A percentile compares a stretch with the other conserved stretches of the same genome.
phyloP scores from a whole-genome alignment of 2,329 filamentous ascomycete species.

The Aspergillus sp. region DNA sequence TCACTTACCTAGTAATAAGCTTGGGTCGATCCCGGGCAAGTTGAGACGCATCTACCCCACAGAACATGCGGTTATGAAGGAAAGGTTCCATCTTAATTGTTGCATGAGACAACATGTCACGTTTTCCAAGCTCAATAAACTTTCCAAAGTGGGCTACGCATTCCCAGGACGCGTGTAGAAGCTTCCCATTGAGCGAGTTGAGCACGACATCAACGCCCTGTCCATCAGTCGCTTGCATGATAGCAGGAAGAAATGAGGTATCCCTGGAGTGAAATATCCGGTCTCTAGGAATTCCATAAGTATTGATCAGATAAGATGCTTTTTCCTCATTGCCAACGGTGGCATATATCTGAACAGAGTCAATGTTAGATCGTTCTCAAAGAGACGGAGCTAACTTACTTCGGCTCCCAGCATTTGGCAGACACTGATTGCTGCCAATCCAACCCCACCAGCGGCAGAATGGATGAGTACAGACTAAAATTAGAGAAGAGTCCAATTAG shows the following conservation, averaged over 20 bases:
- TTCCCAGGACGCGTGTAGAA: constrained; percentile 20
- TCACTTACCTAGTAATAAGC: too few species aligned
- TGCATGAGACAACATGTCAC: constrained; percentile 13
- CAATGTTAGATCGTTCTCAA: too few species aligned
- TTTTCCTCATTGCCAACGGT: constrained; percentile 14
- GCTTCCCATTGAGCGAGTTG: constrained; percentile 14
- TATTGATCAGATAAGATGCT: constrained; percentile 11
- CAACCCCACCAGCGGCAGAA: background rate
- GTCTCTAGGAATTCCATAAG: constrained; percentile 10
- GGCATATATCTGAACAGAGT: constrained; percentile 7
- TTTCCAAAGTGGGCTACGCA: constrained; percentile 21
- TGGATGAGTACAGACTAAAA: background rate
- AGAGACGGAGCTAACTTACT: too few species aligned
- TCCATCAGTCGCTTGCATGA: constrained; percentile 8
- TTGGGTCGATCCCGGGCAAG: background rate
- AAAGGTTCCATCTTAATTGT: constrained; percentile 10
- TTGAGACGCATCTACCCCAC: constrained; percentile 9
- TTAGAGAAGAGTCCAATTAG: too few species aligned
- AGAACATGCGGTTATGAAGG: constrained; percentile 7
- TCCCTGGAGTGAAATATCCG: constrained; percentile 16
- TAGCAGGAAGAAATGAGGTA: constrained; percentile 5
- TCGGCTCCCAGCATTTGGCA: background rate
- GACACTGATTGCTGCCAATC: background rate
- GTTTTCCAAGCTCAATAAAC: constrained; percentile 20
- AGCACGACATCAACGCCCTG: too few species aligned